Percentiles rank a stretch among this genome's conserved stretches.
Evolutionary conservation across 169 alveolate species (phyloP).

Genomic region (Plasmodium gaboni): DNA sequence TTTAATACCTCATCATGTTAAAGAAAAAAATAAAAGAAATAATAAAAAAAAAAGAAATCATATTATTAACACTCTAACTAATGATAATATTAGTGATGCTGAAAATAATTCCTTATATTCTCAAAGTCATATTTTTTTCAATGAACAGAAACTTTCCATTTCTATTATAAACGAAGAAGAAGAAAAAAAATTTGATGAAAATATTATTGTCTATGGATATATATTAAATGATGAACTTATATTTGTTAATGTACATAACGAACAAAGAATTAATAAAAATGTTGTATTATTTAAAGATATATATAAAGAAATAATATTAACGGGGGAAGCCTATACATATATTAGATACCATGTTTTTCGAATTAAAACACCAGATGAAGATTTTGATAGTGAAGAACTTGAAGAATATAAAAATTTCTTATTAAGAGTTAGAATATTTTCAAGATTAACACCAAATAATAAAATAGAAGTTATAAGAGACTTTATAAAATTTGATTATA

Average conservation of each 20-base stretch:
- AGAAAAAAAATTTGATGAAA: conserved; percentile 19
- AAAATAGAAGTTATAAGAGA: conserved; percentile 90
- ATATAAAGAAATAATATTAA: conserved; percentile 69
- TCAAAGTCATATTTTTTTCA: no score
- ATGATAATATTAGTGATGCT: background rate
- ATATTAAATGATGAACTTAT: conserved; percentile 17
- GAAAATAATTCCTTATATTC: no score
- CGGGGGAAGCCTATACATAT: conserved; percentile 59
- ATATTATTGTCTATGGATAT: conserved; percentile 60
- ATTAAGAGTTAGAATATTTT: conserved; percentile 81
- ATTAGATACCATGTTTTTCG: conserved; percentile 22
- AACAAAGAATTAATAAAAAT: conserved; percentile 13
- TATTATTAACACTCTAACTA: background rate
- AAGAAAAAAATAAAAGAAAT: background rate
- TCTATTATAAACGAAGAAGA: conserved; percentile 3
- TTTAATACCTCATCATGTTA: background rate
- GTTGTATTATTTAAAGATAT: conserved; percentile 34
- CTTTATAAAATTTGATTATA: conserved; percentile 87
- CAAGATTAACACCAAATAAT: conserved; percentile 89
- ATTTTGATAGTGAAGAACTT: background rate
- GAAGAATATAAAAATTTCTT: conserved; percentile 54
- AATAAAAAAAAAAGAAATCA: background rate
- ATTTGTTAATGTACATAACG: conserved; percentile 62
- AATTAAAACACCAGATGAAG: conserved; percentile 22
- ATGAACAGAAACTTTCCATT: no score